Percentiles rank a stretch among this genome's conserved stretches.
Conservation (phyloP, 2,329 filamentous ascomycete genomes). For the Monilinia polystroma region DNA sequence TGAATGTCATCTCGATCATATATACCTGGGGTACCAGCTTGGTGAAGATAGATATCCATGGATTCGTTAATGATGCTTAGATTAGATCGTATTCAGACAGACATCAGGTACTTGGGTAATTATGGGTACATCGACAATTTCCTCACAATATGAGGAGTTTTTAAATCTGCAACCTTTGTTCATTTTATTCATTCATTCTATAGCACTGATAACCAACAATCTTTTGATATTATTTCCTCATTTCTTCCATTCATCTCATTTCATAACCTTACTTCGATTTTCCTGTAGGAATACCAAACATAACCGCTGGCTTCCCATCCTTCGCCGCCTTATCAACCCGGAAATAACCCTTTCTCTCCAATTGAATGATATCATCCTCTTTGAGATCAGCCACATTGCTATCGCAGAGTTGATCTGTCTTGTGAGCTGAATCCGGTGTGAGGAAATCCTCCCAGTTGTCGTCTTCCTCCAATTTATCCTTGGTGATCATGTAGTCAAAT, state of each 20-base stretch:
- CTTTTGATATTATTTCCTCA: constrained; percentile 12
- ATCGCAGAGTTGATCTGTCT: constrained; percentile 75
- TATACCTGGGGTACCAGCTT: too few species aligned
- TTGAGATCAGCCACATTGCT: constrained; percentile 76
- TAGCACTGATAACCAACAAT: background rate
- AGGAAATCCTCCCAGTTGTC: constrained; percentile 83
- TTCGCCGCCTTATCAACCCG: constrained; percentile 68
- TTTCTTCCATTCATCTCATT: background rate
- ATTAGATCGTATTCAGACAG: too few species aligned
- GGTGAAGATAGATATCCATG: too few species aligned
- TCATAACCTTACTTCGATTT: constrained; percentile 44
- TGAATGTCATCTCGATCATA: too few species aligned
- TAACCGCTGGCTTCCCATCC: constrained; percentile 59
- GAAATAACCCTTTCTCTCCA: constrained; percentile 92
- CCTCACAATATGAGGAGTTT: too few species aligned
- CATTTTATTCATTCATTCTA: background rate
- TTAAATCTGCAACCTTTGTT: background rate
- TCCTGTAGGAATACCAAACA: constrained; percentile 70
- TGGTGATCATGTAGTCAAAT: constrained; percentile 92
- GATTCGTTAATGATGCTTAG: too few species aligned
- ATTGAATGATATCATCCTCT: constrained; percentile 89
- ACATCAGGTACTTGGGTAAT: too few species aligned
- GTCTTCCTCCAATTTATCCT: constrained; percentile 88
- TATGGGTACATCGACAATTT: too few species aligned
- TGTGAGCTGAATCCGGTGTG: constrained; percentile 69